Conservation (phyloP, 495 filamentous ascomycete genomes). For the Podospora pseudocomata region DNA sequence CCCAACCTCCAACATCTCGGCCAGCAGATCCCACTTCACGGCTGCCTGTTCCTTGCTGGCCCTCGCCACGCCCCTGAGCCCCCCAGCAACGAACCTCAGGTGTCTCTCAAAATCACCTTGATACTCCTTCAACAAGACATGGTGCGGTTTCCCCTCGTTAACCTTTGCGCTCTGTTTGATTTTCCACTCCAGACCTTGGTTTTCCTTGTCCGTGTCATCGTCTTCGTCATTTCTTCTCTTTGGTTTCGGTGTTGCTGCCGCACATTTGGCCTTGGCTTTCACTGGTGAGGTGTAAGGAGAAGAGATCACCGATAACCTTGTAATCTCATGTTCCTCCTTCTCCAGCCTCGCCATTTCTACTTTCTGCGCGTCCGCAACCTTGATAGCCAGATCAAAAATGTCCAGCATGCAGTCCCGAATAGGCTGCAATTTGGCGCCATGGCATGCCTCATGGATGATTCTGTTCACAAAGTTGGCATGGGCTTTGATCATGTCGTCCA, state of each 20-base stretch:
- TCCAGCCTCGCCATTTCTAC: conserved; percentile 36
- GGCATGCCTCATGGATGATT: conserved; percentile 61
- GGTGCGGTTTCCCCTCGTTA: conserved; percentile 30
- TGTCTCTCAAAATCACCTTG: conserved; percentile 48
- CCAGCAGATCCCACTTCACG: conserved; percentile 56
- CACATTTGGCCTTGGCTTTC: conserved; percentile 10
- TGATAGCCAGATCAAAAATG: conserved; percentile 56
- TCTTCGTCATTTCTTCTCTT: conserved; percentile 33
- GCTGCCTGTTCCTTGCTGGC: conserved; percentile 50
- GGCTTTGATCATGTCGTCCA: conserved; percentile 74
- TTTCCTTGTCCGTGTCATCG: conserved; percentile 37
- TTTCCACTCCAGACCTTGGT: neutral
- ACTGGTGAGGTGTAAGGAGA: conserved; percentile 22
- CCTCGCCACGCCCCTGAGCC: conserved; percentile 55
- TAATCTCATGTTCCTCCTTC: conserved; percentile 41
- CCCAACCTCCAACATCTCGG: conserved; percentile 56
- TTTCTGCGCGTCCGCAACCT: conserved; percentile 46
- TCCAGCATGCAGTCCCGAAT: conserved; percentile 64
- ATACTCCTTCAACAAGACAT: conserved; percentile 41
- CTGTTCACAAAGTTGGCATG: conserved; percentile 61
- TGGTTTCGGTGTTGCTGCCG: conserved; percentile 6
- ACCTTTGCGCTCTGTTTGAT: neutral
- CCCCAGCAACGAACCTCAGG: conserved; percentile 52
- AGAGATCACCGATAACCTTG: conserved; percentile 32
- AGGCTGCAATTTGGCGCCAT: conserved; percentile 58